Evolutionary conservation across 2,329 filamentous ascomycete genomes (phyloP), one percentile per base, ranked within the genome.

Genomic region (Cadophora sp.): DNA sequence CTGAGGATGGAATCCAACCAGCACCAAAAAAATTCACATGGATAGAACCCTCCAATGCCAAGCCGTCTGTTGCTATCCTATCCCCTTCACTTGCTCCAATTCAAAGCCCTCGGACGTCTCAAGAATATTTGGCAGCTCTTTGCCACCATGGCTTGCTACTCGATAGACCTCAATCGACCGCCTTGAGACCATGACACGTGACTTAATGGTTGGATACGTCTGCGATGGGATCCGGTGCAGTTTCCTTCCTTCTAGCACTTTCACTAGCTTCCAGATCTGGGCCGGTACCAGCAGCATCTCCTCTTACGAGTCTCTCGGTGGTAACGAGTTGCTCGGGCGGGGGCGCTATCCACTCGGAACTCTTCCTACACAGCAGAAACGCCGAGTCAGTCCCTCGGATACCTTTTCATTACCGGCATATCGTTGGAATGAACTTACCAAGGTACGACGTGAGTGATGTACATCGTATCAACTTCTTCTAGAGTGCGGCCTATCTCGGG

Each of bases 391-490:
- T 11, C 31, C 51, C 27, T 4, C 14, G 14, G 6, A 31, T 43
- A 3, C 14, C 8, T 7, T 4, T 4, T n/a, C 1, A 3, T n/a
- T 24, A n/a, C 6, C 11, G 16, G 9, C 29, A 58, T 22, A 12
- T 34, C 27, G 34, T 16, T 22, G 29, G 4, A 9, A 34, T 34
- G 4, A 34, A 56, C 53, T 22, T 58, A 58, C 29, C 53, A 58
- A 58, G 70, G 69, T 34, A 65, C 59, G 5, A 74, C 65, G 34
- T 74, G 70, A 26, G 72, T 50, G 51, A 71, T 69, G 37, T 74
- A 73, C 73, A 74, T 74, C 3, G 68, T 72, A 55, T 73, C 72
- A 29, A 74, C 68, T 56, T 74, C 71, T 56, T 73, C 72, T 8
- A 74, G 62, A 2, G 71, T 75, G 19, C 69, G 60, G 1, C 67